A percentile compares a stretch with the other conserved stretches of the same genome.
Conservation (phyloP, 345 rosid species). For the Garcia nutans region DNA sequence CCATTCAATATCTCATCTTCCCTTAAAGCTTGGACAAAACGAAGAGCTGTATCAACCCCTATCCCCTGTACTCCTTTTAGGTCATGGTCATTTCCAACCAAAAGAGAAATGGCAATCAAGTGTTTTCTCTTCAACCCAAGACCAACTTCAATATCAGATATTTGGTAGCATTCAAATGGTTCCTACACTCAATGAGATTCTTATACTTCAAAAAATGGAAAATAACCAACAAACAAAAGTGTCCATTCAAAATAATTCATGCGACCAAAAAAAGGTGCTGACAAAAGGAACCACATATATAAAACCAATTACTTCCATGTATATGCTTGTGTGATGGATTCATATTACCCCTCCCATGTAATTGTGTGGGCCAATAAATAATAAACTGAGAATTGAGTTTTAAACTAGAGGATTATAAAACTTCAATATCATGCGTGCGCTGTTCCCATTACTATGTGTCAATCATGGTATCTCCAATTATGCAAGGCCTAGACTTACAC, state of each 20-base stretch:
- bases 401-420: too few relatives aligned
- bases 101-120: conserved; percentile 76
- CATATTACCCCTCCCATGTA: too few relatives aligned
- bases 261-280: neutral
- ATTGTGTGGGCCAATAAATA: too few relatives aligned
- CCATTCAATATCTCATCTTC: conserved; percentile 67
- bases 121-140: conserved; percentile 79
- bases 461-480: too few relatives aligned
- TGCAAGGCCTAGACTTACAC: too few relatives aligned
- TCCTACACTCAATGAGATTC: conserved; percentile 49
- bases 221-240: neutral
- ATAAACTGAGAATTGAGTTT: too few relatives aligned
- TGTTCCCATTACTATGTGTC: too few relatives aligned
- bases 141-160: conserved; percentile 82
- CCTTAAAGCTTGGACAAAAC: conserved; percentile 53
- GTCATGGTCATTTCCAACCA: conserved; percentile 89
- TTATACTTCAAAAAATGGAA: conserved; percentile 15
- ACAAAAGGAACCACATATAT: neutral
- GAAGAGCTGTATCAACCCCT: conserved; percentile 73
- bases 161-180: conserved; percentile 83
- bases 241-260: neutral
- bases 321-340: neutral
- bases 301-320: neutral
- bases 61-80: conserved; percentile 73
- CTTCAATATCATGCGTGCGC: too few relatives aligned